phyloP scores from a whole-genome alignment of 1,284 basidiomycete genomes.

The Sporisorium sorghi region DNA sequence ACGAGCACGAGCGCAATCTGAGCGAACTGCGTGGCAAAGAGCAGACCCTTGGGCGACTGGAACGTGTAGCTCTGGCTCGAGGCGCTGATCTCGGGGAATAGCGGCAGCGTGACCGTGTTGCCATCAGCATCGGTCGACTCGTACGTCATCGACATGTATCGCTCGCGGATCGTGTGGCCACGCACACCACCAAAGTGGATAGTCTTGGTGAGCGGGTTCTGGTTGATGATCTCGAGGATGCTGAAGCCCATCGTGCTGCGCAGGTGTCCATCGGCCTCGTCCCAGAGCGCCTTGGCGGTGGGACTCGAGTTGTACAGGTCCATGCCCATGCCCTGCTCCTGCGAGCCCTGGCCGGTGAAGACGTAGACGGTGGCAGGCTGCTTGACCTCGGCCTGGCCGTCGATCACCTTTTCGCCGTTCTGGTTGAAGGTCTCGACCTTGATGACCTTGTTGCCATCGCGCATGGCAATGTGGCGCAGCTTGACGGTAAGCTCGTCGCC shows the following conservation, averaged over 20 bases:
- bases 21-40: constrained; percentile 97
- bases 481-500: constrained; percentile 88
- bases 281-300: constrained; percentile 95
- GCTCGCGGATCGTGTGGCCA: constrained; percentile 94
- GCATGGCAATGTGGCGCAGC: constrained; percentile 72
- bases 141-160: constrained; percentile 99
- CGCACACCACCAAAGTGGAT: constrained; percentile 99
- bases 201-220: constrained; percentile 74
- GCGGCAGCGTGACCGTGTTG: constrained; percentile 72
- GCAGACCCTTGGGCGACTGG: constrained; percentile 91
- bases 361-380: constrained; percentile 88
- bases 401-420: constrained; percentile 87
- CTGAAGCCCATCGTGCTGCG: constrained; percentile 94
- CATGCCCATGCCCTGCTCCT: constrained; percentile 99
- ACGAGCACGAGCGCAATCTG: constrained; percentile 95
- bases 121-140: constrained; percentile 90
- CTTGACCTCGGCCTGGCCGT: constrained; percentile 90
- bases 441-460: constrained; percentile 77
- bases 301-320: constrained; percentile 92
- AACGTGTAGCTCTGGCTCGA: constrained; percentile 80
- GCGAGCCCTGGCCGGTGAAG: constrained; percentile 98
- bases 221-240: constrained; percentile 84
- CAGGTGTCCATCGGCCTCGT: constrained; percentile 91
- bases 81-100: constrained; percentile 65
- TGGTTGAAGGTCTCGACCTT: constrained; percentile 88